A percentile compares a stretch with the other conserved stretches of the same genome.
These are phyloP conservation scores for Umbellularia californica DNA, from an alignment of 164 flowering plant species.

Conservation along the genomic window DNA sequence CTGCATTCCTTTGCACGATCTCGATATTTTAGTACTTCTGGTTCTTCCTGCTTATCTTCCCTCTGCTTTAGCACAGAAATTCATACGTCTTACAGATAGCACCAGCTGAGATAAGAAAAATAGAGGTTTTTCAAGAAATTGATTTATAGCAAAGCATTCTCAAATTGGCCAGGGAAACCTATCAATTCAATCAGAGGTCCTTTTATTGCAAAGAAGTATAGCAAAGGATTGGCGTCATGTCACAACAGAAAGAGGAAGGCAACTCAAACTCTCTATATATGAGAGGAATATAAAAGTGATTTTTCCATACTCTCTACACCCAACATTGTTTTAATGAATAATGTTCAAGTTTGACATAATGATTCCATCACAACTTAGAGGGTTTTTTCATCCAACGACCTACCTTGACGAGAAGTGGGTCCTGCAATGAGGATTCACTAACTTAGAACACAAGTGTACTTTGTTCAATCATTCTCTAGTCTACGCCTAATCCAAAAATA, in stretches of 20 bases:
- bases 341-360: not conserved
- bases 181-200: not conserved
- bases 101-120: not conserved
- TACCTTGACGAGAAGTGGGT: no score
- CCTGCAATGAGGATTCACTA: no score
- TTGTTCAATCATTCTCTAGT: no score
- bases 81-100: not conserved
- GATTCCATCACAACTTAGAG: not conserved
- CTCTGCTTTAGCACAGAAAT: constrained; percentile 34
- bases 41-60: constrained; percentile 80
- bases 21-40: constrained; percentile 73
- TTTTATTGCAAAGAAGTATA: no score
- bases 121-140: not conserved
- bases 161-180: not conserved
- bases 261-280: not conserved
- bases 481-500: no score
- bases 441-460: no score
- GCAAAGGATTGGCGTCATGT: no score
- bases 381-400: no score
- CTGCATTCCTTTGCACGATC: constrained; percentile 95
- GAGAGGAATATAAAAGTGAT: not conserved
- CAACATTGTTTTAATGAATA: not conserved
- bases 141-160: not conserved
- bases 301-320: not conserved
- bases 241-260: not conserved